These are phyloP conservation scores for Chalciporus piperatus DNA, from an alignment of 768 basidiomycete species.

Conservation along the genomic window DNA sequence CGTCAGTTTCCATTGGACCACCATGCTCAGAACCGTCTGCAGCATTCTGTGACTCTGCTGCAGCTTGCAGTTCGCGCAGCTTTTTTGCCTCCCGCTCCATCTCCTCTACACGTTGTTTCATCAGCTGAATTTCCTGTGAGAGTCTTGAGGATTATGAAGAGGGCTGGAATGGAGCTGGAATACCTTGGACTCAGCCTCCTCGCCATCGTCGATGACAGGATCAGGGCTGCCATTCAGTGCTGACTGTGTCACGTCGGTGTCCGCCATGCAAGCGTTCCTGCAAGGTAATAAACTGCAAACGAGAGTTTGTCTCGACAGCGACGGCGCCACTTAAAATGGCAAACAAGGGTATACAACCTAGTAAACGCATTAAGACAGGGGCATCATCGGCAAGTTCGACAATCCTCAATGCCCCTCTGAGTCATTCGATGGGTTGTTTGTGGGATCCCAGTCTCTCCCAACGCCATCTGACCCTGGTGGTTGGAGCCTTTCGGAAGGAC, in stretches of 20 bases:
- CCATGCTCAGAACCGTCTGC: slow-evolving; percentile 42
- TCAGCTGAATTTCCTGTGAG: slow-evolving; percentile 78
- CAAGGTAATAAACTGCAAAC: slow-evolving; percentile 10
- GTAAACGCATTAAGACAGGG: no score
- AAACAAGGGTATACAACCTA: slow-evolving; percentile 26
- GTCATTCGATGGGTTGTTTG: not conserved
- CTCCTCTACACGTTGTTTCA: slow-evolving; percentile 90
- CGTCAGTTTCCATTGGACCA: slow-evolving; percentile 71
- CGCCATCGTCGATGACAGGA: slow-evolving; percentile 49
- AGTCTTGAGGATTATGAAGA: slow-evolving; percentile 11
- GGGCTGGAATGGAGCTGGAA: slow-evolving; percentile 6
- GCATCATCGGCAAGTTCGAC: slow-evolving; percentile 2
- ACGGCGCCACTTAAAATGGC: slow-evolving; percentile 15
- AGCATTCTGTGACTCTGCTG: slow-evolving; percentile 57
- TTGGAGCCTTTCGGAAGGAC: not conserved
- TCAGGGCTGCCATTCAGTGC: slow-evolving; percentile 31
- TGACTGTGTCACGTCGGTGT: slow-evolving; percentile 46
- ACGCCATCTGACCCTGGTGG: slow-evolving; percentile 2
- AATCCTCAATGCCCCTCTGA: not conserved
- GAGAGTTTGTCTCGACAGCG: slow-evolving; percentile 23
- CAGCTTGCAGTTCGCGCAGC: slow-evolving; percentile 81
- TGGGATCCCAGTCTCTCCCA: not conserved
- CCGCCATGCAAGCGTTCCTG: slow-evolving; percentile 42
- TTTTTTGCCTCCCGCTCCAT: slow-evolving; percentile 92
- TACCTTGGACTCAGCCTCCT: slow-evolving; percentile 65